phyloP scores from a whole-genome alignment of 1,284 basidiomycete species.

The Sanguinoderma infundibulare region DNA sequence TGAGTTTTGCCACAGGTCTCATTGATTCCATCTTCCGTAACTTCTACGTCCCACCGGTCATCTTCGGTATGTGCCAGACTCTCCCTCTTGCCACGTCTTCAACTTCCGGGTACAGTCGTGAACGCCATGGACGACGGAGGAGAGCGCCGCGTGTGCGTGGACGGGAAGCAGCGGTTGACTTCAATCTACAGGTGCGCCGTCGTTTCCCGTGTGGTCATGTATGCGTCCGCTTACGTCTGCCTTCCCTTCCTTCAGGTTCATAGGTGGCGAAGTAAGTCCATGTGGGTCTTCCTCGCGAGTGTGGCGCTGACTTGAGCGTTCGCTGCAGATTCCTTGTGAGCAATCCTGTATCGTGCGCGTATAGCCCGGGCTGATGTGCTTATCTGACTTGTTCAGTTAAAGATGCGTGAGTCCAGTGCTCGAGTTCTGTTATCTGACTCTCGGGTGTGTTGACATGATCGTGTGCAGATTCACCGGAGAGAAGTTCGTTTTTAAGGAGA shows the following conservation, averaged over 20 bases:
- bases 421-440: not conserved
- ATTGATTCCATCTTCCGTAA: constrained; percentile 61
- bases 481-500: constrained; percentile 59
- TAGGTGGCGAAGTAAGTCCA: constrained; percentile 62
- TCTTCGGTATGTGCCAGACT: constrained; percentile 44
- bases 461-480: constrained; percentile 43
- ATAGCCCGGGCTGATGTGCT: not conserved
- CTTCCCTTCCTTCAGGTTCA: constrained; percentile 48
- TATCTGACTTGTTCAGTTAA: constrained; percentile 42
- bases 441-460: not conserved
- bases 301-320: not conserved
- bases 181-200: constrained; percentile 58
- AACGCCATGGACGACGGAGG: constrained; percentile 57
- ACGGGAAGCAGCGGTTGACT: constrained; percentile 78
- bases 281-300: not conserved
- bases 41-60: constrained; percentile 59
- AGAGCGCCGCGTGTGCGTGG: constrained; percentile 72
- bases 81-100: not conserved
- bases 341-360: constrained; percentile 1
- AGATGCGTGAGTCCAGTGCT: constrained; percentile 50
- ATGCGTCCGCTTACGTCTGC: not conserved
- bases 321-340: constrained; percentile 25
- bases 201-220: no score
- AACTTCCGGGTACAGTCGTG: constrained; percentile 31
- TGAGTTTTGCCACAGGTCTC: constrained; percentile 35